Evolutionary conservation across 345 rosid species (phyloP).

Genomic region (Eucalyptus urophylla): DNA sequence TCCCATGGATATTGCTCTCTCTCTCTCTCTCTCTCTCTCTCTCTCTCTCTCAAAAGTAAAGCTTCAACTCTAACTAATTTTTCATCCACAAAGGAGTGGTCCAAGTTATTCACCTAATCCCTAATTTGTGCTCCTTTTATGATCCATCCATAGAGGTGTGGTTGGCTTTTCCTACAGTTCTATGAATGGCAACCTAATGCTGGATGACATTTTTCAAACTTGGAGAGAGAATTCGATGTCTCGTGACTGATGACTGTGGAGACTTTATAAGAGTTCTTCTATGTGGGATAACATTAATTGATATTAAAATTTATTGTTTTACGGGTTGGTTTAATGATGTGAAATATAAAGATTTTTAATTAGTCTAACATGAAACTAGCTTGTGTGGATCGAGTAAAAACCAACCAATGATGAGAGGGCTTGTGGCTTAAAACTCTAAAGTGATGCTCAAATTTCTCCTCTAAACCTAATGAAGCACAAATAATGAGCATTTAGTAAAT

Average conservation of each 20-base stretch:
- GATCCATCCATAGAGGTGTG: not conserved
- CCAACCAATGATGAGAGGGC: rapidly evolving
- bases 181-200: not conserved
- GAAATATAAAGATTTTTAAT: too few species aligned
- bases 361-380: rapidly evolving
- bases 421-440: too few species aligned
- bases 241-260: not conserved
- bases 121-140: not conserved
- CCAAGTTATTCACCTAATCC: not conserved
- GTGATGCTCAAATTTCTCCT: rapidly evolving
- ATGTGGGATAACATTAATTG: too few species aligned
- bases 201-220: not conserved
- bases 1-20: not conserved
- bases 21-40: not conserved
- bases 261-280: too few species aligned
- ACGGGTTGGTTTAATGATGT: rapidly evolving
- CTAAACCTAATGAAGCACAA: too few species aligned
- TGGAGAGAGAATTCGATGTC: not conserved
- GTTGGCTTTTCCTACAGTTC: not conserved
- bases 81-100: too few species aligned
- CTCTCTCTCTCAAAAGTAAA: not conserved
- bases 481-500: not conserved
- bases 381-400: rapidly evolving
- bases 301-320: too few species aligned
- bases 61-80: not conserved